Conservation (phyloP, 2,329 filamentous ascomycete species). For the Penicillium nordicum region DNA sequence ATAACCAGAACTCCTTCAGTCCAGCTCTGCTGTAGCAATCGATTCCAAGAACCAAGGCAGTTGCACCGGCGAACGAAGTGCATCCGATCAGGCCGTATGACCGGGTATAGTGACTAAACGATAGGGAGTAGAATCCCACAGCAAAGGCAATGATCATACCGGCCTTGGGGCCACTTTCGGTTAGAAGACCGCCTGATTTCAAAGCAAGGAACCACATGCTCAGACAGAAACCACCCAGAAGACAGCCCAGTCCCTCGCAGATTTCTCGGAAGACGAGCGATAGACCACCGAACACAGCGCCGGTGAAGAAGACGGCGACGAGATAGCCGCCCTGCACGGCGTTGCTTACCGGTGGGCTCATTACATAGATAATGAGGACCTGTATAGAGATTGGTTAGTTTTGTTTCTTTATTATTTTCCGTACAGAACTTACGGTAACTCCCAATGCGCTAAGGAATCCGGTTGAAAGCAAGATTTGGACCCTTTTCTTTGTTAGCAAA, state of each 20-base stretch:
- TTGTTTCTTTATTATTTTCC: too few relatives aligned
- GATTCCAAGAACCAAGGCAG: constrained; percentile 74
- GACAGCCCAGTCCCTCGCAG: constrained; percentile 77
- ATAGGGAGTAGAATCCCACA: constrained; percentile 65
- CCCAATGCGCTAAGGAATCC: constrained; percentile 70
- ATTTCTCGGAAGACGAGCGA: constrained; percentile 79
- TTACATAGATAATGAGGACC: constrained; percentile 82
- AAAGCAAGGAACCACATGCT: constrained; percentile 88
- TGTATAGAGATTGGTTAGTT: constrained; percentile 14
- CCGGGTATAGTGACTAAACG: constrained; percentile 74
- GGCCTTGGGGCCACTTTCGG: constrained; percentile 58
- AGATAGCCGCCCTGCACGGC: constrained; percentile 83
- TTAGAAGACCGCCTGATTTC: constrained; percentile 70
- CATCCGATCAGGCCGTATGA: constrained; percentile 72
- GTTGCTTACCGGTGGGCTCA: constrained; percentile 70
- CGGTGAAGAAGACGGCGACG: constrained; percentile 70
- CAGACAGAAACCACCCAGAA: constrained; percentile 80
- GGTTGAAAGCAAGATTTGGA: constrained; percentile 77
- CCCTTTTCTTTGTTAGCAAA: constrained; percentile 31
- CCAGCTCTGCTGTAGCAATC: constrained; percentile 90
- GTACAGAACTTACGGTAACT: constrained; percentile 53
- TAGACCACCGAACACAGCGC: constrained; percentile 67
- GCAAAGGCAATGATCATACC: constrained; percentile 75
- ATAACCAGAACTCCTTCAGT: constrained; percentile 93
- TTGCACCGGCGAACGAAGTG: constrained; percentile 79